Evolutionary conservation across 768 basidiomycete species (phyloP).

Genomic region (Dendrothele bispora): DNA sequence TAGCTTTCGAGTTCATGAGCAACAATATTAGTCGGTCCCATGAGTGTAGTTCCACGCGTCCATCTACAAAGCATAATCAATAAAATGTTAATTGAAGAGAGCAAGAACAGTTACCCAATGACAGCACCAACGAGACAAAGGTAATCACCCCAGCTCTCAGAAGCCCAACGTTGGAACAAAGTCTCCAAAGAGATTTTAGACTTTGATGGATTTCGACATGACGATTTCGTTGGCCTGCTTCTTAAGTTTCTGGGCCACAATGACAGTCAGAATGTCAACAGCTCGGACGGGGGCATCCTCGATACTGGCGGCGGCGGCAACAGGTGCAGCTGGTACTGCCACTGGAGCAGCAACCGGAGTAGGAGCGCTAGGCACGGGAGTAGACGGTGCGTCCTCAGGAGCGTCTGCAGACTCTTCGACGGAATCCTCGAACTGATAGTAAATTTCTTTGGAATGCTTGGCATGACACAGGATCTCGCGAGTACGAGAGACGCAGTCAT

Average conservation of each 20-base stretch:
- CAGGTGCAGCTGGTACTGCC: too few species aligned
- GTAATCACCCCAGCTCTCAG: constrained; percentile 99
- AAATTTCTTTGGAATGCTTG: constrained; percentile 95
- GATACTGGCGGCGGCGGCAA: constrained; percentile 63
- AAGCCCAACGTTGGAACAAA: constrained; percentile 95
- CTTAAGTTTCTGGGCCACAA: constrained; percentile 98
- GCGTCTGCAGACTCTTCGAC: constrained; percentile 42
- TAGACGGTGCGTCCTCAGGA: constrained; percentile 33
- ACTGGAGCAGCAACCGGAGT: constrained; percentile 38
- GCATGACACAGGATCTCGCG: constrained; percentile 89
- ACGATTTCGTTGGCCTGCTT: constrained; percentile 90
- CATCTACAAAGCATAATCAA: constrained; percentile 50
- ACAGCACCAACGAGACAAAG: constrained; percentile 97
- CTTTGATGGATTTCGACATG: constrained; percentile 93
- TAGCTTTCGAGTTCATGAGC: constrained; percentile 91
- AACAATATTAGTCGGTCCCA: constrained; percentile 93
- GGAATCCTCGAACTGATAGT: constrained; percentile 96
- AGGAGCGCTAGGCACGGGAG: constrained; percentile 36
- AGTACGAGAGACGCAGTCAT: constrained; percentile 78
- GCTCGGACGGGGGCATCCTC: constrained; percentile 94
- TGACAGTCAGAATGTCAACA: constrained; percentile 78
- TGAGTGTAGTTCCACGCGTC: constrained; percentile 97
- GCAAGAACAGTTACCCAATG: constrained; percentile 67
- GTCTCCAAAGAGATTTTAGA: constrained; percentile 98
- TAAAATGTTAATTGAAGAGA: constrained; percentile 2